Base-by-base conservation (phyloP, 495 filamentous ascomycete genomes). In the Baudoinia panamericana region DNA sequence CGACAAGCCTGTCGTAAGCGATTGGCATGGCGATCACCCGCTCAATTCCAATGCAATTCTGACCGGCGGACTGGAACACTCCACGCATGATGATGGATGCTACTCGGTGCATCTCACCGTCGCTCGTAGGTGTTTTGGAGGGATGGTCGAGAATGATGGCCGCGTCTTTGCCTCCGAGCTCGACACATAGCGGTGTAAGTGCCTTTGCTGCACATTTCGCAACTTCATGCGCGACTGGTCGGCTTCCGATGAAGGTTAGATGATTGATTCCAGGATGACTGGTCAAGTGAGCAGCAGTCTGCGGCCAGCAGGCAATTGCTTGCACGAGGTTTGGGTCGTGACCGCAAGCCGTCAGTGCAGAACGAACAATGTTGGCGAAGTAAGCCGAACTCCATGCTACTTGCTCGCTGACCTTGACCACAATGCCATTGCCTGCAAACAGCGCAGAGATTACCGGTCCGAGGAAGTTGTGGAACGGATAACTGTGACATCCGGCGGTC, bases 21-120 rank as follows among this genome's bases (percentile, higher is more conserved):
- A 63, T 63, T 1, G 84, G 80, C 9, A 79, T 69, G 32, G 80
- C 82, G 53, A 99, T 75, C 57, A 96, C 78, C 28, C 90, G 80
- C 63, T 99, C 90, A 41, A 93, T 83, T 43, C 92, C 90, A 58
- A 96, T 84, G 62, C 90, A 99, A 63, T 99, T 99, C 56, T 99
- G 90, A 1, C 90, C 90, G n/a, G 87, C 76, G 40, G 86, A 84
- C 59, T 95, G 88, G 67, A 96, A 99, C 23, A 81, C 80, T 29
- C 87, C 90, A 36, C 92, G 77, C 65, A 96, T 73, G 46, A 96
- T 71, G 44, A 86, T 79, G 21, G 84, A 80, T 20, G 74, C 73
- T 35, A 95, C 74, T 26, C 74, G 66, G 0, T 71, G 54, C 11
- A 94, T 60, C 50, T 86, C 76, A 42, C 64, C 64, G 13, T 65